Evolutionary conservation across 768 basidiomycete genomes (phyloP), one percentile per base, ranked within the genome.

Genomic region (Tylopilus plumbeoviolaceoides): DNA sequence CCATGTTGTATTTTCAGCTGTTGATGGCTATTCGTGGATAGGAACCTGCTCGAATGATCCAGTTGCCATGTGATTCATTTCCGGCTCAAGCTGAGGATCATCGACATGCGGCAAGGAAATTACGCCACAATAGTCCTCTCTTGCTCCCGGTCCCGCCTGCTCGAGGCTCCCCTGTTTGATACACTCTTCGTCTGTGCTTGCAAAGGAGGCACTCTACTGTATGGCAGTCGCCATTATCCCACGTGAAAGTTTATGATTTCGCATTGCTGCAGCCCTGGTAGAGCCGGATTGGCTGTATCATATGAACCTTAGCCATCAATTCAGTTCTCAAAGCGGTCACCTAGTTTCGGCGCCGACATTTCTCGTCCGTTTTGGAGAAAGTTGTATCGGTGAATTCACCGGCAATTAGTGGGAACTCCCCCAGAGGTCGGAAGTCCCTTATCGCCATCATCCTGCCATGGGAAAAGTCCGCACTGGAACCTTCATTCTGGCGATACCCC

Each of bases 401-500:
- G n/a, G 33, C 44, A 30, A 8, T 17, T 36, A 35, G 17, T 38
- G 35, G 40, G 20, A 54, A 48, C 35, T 36, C 9, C 18, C 12
- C 12, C 47, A 36, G 20, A 10, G 12, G 23, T 53, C 63, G 60
- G 60, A 23, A 11, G 20, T 33, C 33, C 9, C 47, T 21, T 38
- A 44, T 55, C 57, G 59, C 59, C 64, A 57, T 41, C 6, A 35
- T 17, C 41, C 18, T 38, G n/a, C 28, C 44, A 28, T 27, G 9
- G 20, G 20, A 11, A 47, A 48, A 38, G 8, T 48, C 47, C 50
- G 59, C 56, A 45, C 46, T 20, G 54, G 53, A 21, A 15, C 44
- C n/a, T 39, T 46, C 31, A 41, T 44, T 47, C 28, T 45, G 51
- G 59, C 59, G 61, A 57, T 43, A 44, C n/a, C 30, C 38, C 31